A percentile compares a stretch with the other conserved stretches of the same genome.
Evolutionary conservation across 345 rosid species (phyloP).

Genomic region (Dipteronia dyeriana): DNA sequence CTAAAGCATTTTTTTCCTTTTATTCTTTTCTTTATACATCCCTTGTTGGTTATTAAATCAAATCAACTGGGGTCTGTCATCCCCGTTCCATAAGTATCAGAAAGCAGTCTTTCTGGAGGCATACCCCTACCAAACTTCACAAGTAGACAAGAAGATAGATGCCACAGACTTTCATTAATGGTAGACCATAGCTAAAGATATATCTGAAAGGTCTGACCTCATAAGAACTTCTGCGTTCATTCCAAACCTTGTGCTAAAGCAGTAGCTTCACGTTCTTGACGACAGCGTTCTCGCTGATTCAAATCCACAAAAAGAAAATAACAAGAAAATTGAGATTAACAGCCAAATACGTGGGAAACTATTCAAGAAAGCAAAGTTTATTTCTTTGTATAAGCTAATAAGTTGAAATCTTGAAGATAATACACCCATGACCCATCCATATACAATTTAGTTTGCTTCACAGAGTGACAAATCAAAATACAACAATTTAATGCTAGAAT

Average conservation of each 20-base stretch:
- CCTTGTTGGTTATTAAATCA: too few relatives aligned
- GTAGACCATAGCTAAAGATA: background rate
- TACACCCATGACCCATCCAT: background rate
- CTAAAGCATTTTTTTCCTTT: too few relatives aligned
- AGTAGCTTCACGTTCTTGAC: conserved; percentile 40
- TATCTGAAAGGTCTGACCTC: conserved; percentile 4
- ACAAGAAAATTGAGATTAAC: background rate
- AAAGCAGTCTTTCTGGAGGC: too few relatives aligned
- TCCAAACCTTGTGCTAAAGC: conserved; percentile 25
- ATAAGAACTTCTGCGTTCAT: conserved; percentile 12
- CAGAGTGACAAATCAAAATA: background rate
- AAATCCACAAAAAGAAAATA: background rate
- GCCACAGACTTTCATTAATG: background rate
- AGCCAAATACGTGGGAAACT: background rate
- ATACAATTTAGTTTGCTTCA: background rate
- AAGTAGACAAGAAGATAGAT: background rate
- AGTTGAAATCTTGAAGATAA: background rate
- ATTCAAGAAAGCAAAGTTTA: background rate
- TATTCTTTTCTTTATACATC: too few relatives aligned
- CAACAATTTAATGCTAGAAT: background rate
- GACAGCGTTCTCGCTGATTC: conserved; percentile 38
- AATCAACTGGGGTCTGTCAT: too few relatives aligned
- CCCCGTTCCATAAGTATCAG: too few relatives aligned
- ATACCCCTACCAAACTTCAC: background rate
- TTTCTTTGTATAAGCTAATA: background rate